A percentile compares a stretch with the other conserved stretches of the same genome.
Conservation (phyloP, 805 yeast species). For the Pichia paraexigua region DNA sequence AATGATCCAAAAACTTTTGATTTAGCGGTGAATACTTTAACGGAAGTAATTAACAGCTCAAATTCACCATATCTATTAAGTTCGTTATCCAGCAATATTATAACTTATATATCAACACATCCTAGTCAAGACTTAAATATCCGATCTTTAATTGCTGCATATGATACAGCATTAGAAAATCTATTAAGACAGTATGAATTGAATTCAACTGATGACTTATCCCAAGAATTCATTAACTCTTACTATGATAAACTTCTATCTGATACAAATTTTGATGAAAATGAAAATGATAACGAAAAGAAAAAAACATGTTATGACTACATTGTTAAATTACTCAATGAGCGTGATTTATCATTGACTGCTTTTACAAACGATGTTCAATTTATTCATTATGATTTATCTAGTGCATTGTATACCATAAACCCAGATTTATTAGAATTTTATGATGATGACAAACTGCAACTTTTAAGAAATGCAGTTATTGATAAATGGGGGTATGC, state of each 20-base stretch:
- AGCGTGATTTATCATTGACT: not conserved
- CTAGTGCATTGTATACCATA: not conserved
- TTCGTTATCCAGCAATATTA: not conserved
- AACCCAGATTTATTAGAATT: not conserved
- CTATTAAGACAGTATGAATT: not conserved
- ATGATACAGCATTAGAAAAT: not conserved
- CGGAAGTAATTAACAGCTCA: not conserved
- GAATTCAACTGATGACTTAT: not conserved
- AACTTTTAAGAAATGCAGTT: not conserved
- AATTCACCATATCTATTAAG: not conserved
- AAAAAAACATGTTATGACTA: not conserved
- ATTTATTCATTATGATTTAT: not conserved
- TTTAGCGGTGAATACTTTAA: not conserved
- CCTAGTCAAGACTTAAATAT: too few relatives aligned
- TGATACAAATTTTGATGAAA: not conserved
- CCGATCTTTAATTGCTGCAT: not conserved
- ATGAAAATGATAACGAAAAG: not conserved
- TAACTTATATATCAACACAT: not conserved
- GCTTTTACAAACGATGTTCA: not conserved
- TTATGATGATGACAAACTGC: not conserved
- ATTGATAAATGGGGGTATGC: not conserved
- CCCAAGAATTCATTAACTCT: conserved; percentile 1
- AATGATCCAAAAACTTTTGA: not conserved
- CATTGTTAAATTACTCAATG: not conserved
- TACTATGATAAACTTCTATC: conserved; percentile 1